Evolutionary conservation across 2,329 filamentous ascomycete genomes (phyloP), one percentile per base, ranked within the genome.

Genomic region (Penicillium sp.): DNA sequence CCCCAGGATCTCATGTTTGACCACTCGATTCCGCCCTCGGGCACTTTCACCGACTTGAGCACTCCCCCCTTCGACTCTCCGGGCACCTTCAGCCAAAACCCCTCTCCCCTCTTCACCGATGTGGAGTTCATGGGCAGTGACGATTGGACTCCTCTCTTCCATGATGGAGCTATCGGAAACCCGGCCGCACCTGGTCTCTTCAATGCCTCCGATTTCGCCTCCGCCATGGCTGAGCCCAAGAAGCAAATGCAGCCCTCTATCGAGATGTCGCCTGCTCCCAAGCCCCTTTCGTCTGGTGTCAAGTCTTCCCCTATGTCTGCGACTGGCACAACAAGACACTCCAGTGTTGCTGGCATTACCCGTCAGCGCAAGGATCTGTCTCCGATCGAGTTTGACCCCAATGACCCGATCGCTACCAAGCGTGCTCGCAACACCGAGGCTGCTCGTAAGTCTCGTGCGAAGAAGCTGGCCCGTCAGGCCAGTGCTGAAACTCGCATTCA

Each of bases 391-490:
- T 84, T 92, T 37, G 90, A 97, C 65, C 84, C 87, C 1, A 78
- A 67, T 43, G 93, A 97, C 69, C 84, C 84, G 10, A 74, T 89
- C n/a, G 91, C 91, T 21, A 85, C 93, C 82, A 97, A 97, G 87
- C 90, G 93, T 74, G 93, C 92, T 50, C 89, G 92, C 65, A 98
- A 97, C 75, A 96, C 92, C 9, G 84, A 96, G 74, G 93, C 93
- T 19, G 93, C 93, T 68, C 91, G 93, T 65, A 96, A 96, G 79
- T 96, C 92, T 58, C 88, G 93, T 52, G 88, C 91, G 70, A 88
- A 91, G 64, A 96, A 96, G 80, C 87, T 90, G 56, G 83, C 89
- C 72, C 85, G 88, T 65, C 82, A 93, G 59, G 87, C 90, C 55
- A 85, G 87, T 56, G 81, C 96, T 46, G 90, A 96, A 79, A 83